Evolutionary conservation across 495 filamentous ascomycete species (phyloP).

Genomic region (Penicillium paxilli): DNA sequence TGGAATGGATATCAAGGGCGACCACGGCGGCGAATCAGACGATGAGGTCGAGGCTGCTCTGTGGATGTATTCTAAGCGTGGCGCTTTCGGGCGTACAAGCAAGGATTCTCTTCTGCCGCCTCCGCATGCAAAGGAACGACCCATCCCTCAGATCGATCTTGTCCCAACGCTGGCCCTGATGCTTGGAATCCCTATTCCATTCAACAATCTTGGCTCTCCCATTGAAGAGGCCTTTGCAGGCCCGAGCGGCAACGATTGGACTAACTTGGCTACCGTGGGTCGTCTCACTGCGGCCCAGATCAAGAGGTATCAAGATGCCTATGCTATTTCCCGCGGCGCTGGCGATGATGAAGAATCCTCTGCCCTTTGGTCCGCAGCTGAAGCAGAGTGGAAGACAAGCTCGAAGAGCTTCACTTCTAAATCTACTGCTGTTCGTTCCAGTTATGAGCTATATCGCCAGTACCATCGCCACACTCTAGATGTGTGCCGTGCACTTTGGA

Average conservation of each 20-base stretch:
- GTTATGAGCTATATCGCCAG: slow-evolving; percentile 61
- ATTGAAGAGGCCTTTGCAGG: slow-evolving; percentile 94
- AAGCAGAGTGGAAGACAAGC: slow-evolving; percentile 41
- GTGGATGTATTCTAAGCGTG: slow-evolving; percentile 95
- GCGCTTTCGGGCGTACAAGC: slow-evolving; percentile 75
- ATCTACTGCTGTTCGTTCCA: slow-evolving; percentile 33
- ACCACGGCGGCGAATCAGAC: slow-evolving; percentile 94
- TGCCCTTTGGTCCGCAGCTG: slow-evolving; percentile 58
- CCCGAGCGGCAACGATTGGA: slow-evolving; percentile 62
- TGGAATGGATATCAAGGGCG: slow-evolving; percentile 96
- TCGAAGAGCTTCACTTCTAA: slow-evolving; percentile 39
- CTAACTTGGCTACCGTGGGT: slow-evolving; percentile 72
- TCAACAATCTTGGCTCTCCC: slow-evolving; percentile 93
- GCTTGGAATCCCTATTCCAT: slow-evolving; percentile 89
- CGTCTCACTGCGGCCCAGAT: slow-evolving; percentile 82
- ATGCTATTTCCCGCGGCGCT: slow-evolving; percentile 60
- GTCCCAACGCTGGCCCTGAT: slow-evolving; percentile 88
- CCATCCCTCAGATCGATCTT: slow-evolving; percentile 92
- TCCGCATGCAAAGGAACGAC: slow-evolving; percentile 70
- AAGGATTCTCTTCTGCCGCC: slow-evolving; percentile 64
- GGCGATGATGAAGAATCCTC: slow-evolving; percentile 58
- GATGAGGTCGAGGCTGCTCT: slow-evolving; percentile 92
- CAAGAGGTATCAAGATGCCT: slow-evolving; percentile 78
- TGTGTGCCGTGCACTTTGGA: slow-evolving; percentile 85
- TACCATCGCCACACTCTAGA: slow-evolving; percentile 79